Conservation (phyloP, 345 rosid genomes). For the Syzygium aqueum region DNA sequence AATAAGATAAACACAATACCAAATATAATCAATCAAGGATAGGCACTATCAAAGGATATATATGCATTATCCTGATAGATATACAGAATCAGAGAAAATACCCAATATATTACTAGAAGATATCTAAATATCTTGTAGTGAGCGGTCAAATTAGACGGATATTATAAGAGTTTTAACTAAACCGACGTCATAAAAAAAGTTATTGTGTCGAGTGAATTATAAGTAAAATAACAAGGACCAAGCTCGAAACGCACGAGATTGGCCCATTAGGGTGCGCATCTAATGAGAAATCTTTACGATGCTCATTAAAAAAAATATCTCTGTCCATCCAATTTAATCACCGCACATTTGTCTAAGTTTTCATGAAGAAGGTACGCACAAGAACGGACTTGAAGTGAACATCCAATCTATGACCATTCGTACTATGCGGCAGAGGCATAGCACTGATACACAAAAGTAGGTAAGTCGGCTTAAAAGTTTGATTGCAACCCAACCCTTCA, state of each 20-base stretch:
- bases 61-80: too few species aligned
- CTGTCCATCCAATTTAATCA: neutral
- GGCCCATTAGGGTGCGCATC: neutral
- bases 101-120: too few species aligned
- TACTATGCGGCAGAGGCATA: rapidly evolving
- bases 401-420: neutral
- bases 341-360: neutral
- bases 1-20: too few species aligned
- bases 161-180: neutral
- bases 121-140: neutral
- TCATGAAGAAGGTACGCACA: neutral
- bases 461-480: neutral
- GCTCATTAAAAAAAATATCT: neutral
- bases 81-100: too few species aligned
- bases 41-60: too few species aligned
- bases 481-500: neutral
- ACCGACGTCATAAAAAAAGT: neutral
- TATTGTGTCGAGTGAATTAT: neutral
- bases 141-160: neutral
- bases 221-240: neutral
- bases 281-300: neutral
- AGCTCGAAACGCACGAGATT: neutral
- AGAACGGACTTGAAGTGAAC: too few species aligned
- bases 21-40: too few species aligned
- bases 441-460: neutral